Conservation (phyloP, 129 eudicot genomes). For the Deinandra increscens region DNA sequence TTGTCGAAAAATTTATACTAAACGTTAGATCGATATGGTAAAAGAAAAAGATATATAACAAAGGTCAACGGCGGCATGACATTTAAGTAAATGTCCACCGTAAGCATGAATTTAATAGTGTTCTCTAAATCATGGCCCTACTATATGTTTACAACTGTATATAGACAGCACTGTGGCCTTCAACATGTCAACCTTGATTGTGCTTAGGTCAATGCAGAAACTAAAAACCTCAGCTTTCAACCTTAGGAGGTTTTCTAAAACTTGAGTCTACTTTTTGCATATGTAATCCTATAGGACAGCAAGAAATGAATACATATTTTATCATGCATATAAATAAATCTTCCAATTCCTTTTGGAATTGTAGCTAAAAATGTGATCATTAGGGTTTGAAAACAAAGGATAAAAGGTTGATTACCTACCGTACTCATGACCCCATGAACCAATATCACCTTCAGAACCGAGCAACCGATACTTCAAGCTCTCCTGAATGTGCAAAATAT, state of each 20-base stretch:
- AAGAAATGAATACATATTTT: neutral
- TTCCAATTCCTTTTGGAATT: too few species aligned
- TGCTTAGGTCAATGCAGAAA: neutral
- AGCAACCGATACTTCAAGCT: slow-evolving; percentile 84
- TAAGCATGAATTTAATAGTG: neutral
- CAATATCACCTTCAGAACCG: slow-evolving; percentile 99
- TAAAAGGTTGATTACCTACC: slow-evolving; percentile 66
- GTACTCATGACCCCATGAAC: slow-evolving; percentile 99
- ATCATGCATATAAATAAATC: slow-evolving; percentile 6
- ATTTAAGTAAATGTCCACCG: too few species aligned
- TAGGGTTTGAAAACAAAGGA: neutral
- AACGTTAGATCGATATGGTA: too few species aligned
- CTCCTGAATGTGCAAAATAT: slow-evolving; percentile 49
- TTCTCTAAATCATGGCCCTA: neutral
- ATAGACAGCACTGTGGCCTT: neutral
- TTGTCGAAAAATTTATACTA: too few species aligned
- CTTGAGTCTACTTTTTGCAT: neutral
- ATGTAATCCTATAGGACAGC: neutral
- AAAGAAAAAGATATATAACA: too few species aligned
- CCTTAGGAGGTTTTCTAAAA: neutral
- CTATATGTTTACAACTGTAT: neutral
- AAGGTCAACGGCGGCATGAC: too few species aligned
- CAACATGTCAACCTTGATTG: neutral
- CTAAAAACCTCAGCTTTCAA: neutral
- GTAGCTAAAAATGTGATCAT: neutral